A percentile compares a stretch with the other conserved stretches of the same genome.
phyloP scores from a whole-genome alignment of 2,329 filamentous ascomycete genomes.

The Beauveria pseudobassiana region DNA sequence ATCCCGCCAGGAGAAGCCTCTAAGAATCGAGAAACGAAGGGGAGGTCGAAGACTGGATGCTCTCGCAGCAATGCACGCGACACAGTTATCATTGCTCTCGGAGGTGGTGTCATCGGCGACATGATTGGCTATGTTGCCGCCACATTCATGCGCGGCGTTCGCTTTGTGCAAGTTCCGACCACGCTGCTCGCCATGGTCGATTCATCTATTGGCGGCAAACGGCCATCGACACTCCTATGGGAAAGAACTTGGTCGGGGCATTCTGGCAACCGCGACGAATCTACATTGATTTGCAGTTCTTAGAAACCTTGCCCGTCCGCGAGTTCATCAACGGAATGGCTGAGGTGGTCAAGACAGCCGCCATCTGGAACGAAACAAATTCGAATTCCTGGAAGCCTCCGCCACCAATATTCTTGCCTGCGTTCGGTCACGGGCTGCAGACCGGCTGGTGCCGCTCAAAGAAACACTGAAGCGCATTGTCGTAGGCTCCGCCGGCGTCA shows the following conservation, averaged over 20 bases:
- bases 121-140: slow-evolving; percentile 96
- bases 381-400: slow-evolving; percentile 74
- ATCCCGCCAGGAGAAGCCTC: slow-evolving; percentile 90
- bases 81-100: slow-evolving; percentile 88
- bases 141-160: slow-evolving; percentile 96
- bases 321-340: slow-evolving; percentile 99
- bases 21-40: slow-evolving; percentile 89
- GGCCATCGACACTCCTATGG: slow-evolving; percentile 90
- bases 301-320: slow-evolving; percentile 80
- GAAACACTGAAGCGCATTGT: slow-evolving; percentile 71
- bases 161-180: slow-evolving; percentile 93
- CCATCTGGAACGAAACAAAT: slow-evolving; percentile 92
- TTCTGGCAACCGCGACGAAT: slow-evolving; percentile 96
- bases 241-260: slow-evolving; percentile 91
- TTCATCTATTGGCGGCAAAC: slow-evolving; percentile 96
- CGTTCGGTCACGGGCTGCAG: slow-evolving; percentile 28
- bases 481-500: slow-evolving; percentile 82
- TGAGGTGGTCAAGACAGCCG: slow-evolving; percentile 94
- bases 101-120: slow-evolving; percentile 94
- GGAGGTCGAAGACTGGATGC: slow-evolving; percentile 95
- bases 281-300: slow-evolving; percentile 87
- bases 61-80: slow-evolving; percentile 87
- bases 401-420: slow-evolving; percentile 61
- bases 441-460: slow-evolving; percentile 63
- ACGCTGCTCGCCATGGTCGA: slow-evolving; percentile 96